Evolutionary conservation across 2,329 filamentous ascomycete genomes (phyloP).

Genomic region (Colletotrichum abscissum): DNA sequence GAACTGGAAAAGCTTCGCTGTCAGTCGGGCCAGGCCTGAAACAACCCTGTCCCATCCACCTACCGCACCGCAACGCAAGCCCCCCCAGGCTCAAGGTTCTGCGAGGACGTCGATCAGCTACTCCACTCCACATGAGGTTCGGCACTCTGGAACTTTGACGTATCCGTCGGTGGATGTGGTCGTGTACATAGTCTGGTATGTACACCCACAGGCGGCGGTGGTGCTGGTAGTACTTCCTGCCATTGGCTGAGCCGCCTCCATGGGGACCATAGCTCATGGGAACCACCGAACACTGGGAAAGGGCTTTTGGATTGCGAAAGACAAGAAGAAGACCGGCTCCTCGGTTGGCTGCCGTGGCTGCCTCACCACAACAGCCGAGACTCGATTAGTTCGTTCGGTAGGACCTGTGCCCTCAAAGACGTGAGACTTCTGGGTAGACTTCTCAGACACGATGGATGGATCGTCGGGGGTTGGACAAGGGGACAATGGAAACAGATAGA

Average conservation of each 20-base stretch:
- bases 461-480: background rate
- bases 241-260: background rate
- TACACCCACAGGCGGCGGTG: background rate
- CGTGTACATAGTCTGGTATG: background rate
- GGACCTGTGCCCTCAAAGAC: background rate
- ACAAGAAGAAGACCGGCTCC: background rate
- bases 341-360: background rate
- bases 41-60: constrained; percentile 32
- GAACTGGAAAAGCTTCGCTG: constrained; percentile 26
- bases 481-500: background rate
- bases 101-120: constrained; percentile 30
- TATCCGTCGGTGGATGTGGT: background rate
- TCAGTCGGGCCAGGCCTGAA: constrained; percentile 25
- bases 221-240: background rate
- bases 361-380: background rate
- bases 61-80: background rate
- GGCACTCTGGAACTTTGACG: constrained; percentile 7
- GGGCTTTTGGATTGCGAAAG: background rate
- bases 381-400: background rate
- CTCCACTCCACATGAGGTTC: constrained; percentile 34
- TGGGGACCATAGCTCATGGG: background rate
- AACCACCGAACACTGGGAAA: no score
- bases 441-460: background rate
- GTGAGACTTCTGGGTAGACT: background rate
- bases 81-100: constrained; percentile 13